phyloP scores from a whole-genome alignment of 2,329 filamentous ascomycete genomes.

The Colletotrichum camelliae region DNA sequence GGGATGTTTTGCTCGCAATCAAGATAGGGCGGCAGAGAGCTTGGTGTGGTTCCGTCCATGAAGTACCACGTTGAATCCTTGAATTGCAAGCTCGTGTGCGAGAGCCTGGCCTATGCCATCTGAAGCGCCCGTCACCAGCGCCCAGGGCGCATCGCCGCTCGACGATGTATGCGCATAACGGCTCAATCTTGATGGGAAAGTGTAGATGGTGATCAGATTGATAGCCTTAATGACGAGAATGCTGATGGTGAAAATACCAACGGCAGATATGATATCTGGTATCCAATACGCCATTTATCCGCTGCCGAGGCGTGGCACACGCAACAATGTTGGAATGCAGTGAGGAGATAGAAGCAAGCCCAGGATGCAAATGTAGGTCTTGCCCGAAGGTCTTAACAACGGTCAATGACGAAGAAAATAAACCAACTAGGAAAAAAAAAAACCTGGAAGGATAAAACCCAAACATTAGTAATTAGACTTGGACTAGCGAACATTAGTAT shows the following conservation, averaged over 20 bases:
- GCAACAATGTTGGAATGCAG: neutral
- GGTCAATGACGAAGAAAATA: neutral
- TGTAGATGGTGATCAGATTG: neutral
- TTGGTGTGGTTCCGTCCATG: neutral
- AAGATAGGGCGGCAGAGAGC: neutral
- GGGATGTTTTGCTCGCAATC: neutral
- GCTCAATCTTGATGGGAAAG: neutral
- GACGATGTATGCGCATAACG: neutral
- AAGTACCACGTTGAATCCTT: neutral
- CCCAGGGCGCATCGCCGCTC: neutral
- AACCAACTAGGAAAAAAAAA: too few relatives aligned
- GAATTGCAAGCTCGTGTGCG: neutral
- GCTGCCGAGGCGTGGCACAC: neutral
- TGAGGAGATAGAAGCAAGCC: neutral
- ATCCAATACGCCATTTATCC: neutral
- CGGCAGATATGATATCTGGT: neutral
- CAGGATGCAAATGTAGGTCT: neutral
- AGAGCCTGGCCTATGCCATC: neutral
- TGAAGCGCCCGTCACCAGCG: neutral
- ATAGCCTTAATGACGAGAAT: neutral
- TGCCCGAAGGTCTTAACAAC: rapidly evolving
- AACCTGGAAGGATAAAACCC: neutral
- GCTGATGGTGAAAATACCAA: neutral
- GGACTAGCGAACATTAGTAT: neutral
- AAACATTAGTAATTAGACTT: neutral